Percentiles rank a stretch among this genome's conserved stretches.
Conservation (phyloP, 2,329 filamentous ascomycete genomes). For the Blumeria hordei region DNA sequence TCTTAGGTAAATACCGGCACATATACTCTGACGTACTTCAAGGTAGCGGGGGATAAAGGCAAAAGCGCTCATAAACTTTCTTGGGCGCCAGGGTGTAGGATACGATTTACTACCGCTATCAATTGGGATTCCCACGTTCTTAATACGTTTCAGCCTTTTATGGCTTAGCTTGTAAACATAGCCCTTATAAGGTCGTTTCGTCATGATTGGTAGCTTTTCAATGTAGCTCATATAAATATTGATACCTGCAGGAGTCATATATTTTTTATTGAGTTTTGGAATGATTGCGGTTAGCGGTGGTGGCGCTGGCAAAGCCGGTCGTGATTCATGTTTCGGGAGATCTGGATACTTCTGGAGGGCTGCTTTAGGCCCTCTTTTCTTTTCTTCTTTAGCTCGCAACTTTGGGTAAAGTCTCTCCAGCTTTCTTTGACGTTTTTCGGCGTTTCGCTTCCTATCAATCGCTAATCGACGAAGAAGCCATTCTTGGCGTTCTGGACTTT, state of each 20-base stretch:
- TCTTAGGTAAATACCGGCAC: conserved; percentile 78
- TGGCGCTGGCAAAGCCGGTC: background rate
- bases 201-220: background rate
- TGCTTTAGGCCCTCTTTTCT: background rate
- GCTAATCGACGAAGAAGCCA: background rate
- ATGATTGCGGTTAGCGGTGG: background rate
- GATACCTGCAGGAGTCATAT: background rate
- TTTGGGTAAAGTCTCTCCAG: background rate
- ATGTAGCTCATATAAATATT: conserved; percentile 1
- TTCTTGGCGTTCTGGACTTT: background rate
- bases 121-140: background rate
- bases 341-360: background rate
- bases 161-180: background rate
- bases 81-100: conserved; percentile 68
- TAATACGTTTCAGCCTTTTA: background rate
- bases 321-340: background rate
- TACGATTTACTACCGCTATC: conserved; percentile 30
- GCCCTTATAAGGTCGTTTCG: background rate
- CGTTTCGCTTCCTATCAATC: background rate
- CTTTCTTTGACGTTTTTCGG: background rate
- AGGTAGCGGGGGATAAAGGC: conserved; percentile 88
- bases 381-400: background rate
- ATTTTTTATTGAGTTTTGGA: background rate
- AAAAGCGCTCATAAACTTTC: conserved; percentile 73
- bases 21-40: conserved; percentile 94